These are phyloP conservation scores for Poa pratensis DNA, from an alignment of 176 grass and related monocot species.

Conservation along the genomic window DNA sequence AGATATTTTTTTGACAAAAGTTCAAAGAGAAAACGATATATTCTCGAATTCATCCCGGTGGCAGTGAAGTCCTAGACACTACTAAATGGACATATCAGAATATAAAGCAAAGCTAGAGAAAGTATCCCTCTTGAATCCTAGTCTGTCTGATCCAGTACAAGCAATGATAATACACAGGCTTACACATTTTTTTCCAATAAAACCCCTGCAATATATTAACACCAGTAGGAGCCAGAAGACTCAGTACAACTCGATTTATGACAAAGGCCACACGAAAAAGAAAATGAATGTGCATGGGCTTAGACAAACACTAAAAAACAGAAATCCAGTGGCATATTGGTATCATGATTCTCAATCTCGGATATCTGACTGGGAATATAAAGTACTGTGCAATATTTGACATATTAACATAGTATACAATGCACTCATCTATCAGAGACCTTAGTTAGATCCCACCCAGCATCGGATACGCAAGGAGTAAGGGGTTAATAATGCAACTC, in stretches of 20 bases:
- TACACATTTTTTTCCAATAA: not conserved
- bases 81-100: not conserved
- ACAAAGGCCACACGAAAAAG: not conserved
- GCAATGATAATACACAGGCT: not conserved
- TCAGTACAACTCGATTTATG: not conserved
- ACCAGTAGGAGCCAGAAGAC: not conserved
- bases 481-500: not conserved
- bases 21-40: not conserved
- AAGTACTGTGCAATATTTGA: not conserved
- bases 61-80: not conserved
- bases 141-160: not conserved
- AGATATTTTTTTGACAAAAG: not conserved
- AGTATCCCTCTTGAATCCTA: not conserved
- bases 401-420: not conserved
- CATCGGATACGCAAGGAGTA: not conserved
- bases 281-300: not conserved
- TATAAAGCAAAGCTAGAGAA: not conserved
- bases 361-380: not conserved
- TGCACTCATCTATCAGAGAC: not conserved
- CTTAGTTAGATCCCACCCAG: not conserved
- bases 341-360: not conserved
- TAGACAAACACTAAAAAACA: not conserved
- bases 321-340: not conserved
- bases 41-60: not conserved
- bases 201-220: not conserved